Evolutionary conservation across 2,329 filamentous ascomycete species (phyloP).

Genomic region (Cordyceps militaris): DNA sequence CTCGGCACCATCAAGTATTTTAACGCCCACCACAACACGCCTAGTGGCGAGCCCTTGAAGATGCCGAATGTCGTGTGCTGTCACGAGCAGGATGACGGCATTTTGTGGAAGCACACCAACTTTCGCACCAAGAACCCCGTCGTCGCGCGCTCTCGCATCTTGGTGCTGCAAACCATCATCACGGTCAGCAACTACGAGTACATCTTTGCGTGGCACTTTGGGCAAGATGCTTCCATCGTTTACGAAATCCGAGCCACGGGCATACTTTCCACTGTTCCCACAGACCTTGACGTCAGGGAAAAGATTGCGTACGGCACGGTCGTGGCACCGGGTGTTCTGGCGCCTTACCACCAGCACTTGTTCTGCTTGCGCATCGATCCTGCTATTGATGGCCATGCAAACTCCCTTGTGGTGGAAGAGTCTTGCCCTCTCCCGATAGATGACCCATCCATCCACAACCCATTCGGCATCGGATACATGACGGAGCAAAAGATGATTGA

Average conservation of each 20-base stretch:
- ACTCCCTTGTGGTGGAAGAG: slow-evolving; percentile 41
- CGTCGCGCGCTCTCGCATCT: slow-evolving; percentile 46
- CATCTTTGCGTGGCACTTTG: slow-evolving; percentile 38
- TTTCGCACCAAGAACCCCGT: slow-evolving; percentile 49
- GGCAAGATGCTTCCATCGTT: slow-evolving; percentile 41
- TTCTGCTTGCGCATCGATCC: slow-evolving; percentile 61
- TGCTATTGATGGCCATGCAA: slow-evolving; percentile 51
- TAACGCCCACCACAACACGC: slow-evolving; percentile 26
- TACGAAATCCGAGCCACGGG: slow-evolving; percentile 34
- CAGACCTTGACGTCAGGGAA: slow-evolving; percentile 44
- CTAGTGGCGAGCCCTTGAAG: slow-evolving; percentile 24
- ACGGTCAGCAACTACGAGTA: slow-evolving; percentile 59
- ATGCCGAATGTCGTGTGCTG: slow-evolving; percentile 30
- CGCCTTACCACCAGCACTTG: slow-evolving; percentile 62
- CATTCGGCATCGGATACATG: slow-evolving; percentile 41
- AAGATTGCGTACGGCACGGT: slow-evolving; percentile 50
- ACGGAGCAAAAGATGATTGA: slow-evolving; percentile 37
- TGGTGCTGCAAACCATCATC: slow-evolving; percentile 55
- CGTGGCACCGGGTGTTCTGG: slow-evolving; percentile 53
- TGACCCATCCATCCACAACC: slow-evolving; percentile 38
- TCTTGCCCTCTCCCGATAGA: slow-evolving; percentile 35
- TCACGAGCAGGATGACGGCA: slow-evolving; percentile 39
- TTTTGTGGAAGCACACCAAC: slow-evolving; percentile 57
- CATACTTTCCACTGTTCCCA: slow-evolving; percentile 38
- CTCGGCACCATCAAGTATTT: slow-evolving; percentile 51